Percentiles rank a stretch among this genome's conserved stretches.
These are phyloP conservation scores for Penicillium hordei DNA, from an alignment of 2,329 filamentous ascomycete genomes.

Conservation along the genomic window DNA sequence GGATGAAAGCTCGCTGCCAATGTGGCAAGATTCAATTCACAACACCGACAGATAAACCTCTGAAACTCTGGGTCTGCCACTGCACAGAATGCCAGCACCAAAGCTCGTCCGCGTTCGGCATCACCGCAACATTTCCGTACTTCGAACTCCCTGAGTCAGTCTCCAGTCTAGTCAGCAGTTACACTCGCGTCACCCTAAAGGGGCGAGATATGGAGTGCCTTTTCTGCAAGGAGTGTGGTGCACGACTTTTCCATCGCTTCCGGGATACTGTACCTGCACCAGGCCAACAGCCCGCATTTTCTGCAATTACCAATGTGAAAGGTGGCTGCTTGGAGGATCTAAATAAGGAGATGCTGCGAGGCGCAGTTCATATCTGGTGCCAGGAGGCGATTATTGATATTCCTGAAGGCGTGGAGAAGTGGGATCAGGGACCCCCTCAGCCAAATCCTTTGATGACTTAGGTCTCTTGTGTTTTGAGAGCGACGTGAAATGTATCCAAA, in stretches of 20 bases:
- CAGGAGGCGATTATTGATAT: slow-evolving; percentile 68
- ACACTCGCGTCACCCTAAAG: slow-evolving; percentile 57
- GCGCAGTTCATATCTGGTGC: slow-evolving; percentile 67
- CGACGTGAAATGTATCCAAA: not conserved
- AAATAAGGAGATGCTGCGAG: slow-evolving; percentile 58
- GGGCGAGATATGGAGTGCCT: slow-evolving; percentile 63
- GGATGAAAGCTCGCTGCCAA: slow-evolving; percentile 63
- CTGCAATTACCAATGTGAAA: slow-evolving; percentile 60
- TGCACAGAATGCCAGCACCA: slow-evolving; percentile 66
- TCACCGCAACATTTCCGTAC: slow-evolving; percentile 68
- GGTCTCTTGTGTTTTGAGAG: not conserved
- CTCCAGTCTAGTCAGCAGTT: slow-evolving; percentile 22
- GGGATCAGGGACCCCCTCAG: slow-evolving; percentile 52
- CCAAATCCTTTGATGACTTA: slow-evolving; percentile 10
- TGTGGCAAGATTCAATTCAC: slow-evolving; percentile 64
- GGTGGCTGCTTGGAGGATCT: slow-evolving; percentile 66
- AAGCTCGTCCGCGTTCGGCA: slow-evolving; percentile 65
- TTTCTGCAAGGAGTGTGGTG: slow-evolving; percentile 67
- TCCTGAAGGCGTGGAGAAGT: slow-evolving; percentile 60
- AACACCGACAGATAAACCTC: slow-evolving; percentile 59
- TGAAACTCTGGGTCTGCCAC: slow-evolving; percentile 71
- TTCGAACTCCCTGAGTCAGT: slow-evolving; percentile 54
- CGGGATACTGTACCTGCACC: slow-evolving; percentile 41
- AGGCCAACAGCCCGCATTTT: slow-evolving; percentile 49
- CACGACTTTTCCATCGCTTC: slow-evolving; percentile 60